phyloP scores from a whole-genome alignment of 2,329 filamentous ascomycete genomes.

The Metarhizium anisopliae region DNA sequence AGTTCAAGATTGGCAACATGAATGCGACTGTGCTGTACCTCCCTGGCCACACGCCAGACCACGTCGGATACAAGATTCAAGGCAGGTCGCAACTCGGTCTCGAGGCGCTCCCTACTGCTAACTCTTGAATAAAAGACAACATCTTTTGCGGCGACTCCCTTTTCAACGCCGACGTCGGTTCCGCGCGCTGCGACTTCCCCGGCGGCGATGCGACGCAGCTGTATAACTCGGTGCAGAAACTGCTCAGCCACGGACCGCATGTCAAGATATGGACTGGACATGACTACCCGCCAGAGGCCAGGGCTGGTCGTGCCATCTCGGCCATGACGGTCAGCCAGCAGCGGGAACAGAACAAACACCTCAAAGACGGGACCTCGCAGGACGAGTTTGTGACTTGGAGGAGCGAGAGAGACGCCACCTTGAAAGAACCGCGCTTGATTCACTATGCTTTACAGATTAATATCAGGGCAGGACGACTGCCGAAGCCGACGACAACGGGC shows the following conservation, averaged over 20 bases:
- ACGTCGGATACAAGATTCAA: conserved; percentile 49
- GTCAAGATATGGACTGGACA: conserved; percentile 45
- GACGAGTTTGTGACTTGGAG: conserved; percentile 36
- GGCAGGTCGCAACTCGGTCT: conserved; percentile 14
- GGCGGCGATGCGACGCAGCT: conserved; percentile 36
- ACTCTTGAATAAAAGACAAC: conserved; percentile 19
- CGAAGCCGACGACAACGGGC: conserved; percentile 19
- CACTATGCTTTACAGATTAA: conserved; percentile 45
- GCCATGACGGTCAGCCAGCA: conserved; percentile 39
- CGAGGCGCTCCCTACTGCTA: too few relatives aligned
- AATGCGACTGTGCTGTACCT: conserved; percentile 40
- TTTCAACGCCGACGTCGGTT: conserved; percentile 43
- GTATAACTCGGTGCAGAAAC: conserved; percentile 31
- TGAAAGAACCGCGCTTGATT: conserved; percentile 37
- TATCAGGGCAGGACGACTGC: conserved; percentile 38
- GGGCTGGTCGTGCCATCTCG: conserved; percentile 23
- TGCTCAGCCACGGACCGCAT: conserved; percentile 33
- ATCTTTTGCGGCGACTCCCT: conserved; percentile 46
- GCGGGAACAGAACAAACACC: conserved; percentile 36
- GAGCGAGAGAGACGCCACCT: conserved; percentile 29
- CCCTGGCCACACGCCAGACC: conserved; percentile 52
- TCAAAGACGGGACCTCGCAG: conserved; percentile 30
- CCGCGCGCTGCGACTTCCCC: conserved; percentile 46
- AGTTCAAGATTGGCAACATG: conserved; percentile 40
- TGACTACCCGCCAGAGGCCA: conserved; percentile 36